Base-by-base conservation (phyloP, 345 rosid genomes). In the Citrus maxima region DNA sequence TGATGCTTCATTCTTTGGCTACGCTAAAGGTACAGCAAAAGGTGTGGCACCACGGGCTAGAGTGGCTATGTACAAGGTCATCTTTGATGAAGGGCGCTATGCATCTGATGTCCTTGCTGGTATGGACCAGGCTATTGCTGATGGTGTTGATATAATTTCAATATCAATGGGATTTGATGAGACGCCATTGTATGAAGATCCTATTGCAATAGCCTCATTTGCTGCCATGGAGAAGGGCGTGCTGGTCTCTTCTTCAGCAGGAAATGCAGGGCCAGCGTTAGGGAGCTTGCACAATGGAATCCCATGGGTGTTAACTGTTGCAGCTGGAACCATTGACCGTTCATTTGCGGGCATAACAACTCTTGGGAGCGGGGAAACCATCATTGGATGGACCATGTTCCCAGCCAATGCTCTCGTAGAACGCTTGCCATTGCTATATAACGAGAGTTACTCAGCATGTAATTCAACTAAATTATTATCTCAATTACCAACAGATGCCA, bases 291-390 rank as follows among this genome's bases (percentile, higher is more conserved):
- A 81, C 77, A 88, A 88, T 74, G 91, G 87, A 59, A 83, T 84
- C 1, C 89, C 91, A 5, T 88, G 91, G 91, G 37, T 78, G 13
- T 73, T 80, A 72, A 86, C 89, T 16, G 87, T 88, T 55, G 89
- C 77, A 59, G 89, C 88, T 0, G 88, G 86, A 9, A 79, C 79
- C 28, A 59, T 83, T 22, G 83, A 86, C 40, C 80, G 89, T 7
- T 16, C 72, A 54, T 86, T 82, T 75, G 71, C 75, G 24, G 86
- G 89, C 62, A 76, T 42, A 16, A 12, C 84, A 34, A 84, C 82
- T 59, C 75, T 86, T 38, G 88, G 90, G 34, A 86, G 81, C 37
- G 81, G 89, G 56, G 73, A 80, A 68, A 80, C 79, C 60, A 22
- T 58, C 35, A 72, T 70, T 30, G 84, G 83, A 14, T 79, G 84